Base-by-base conservation (phyloP, 352 stramenopile genomes). In the Pythium sp. region DNA sequence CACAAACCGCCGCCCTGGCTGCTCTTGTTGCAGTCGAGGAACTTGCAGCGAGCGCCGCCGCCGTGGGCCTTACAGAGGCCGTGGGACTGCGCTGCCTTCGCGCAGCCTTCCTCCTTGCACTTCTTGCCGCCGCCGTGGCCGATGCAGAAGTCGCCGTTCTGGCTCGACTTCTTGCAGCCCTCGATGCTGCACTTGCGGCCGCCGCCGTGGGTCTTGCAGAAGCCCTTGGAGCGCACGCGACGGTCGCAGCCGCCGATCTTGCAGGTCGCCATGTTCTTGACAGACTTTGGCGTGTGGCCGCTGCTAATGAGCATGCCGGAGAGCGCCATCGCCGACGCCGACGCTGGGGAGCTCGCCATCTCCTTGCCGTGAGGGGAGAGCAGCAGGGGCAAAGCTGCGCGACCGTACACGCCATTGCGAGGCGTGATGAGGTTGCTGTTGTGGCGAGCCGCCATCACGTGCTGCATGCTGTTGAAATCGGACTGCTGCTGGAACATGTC, bases 91-190 rank as follows among this genome's bases (percentile, higher is more conserved):
- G 88, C 87, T 15, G 88, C 87, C 77, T 96, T 96, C 54, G 85
- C 80, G 68, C 88, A 96, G 4, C 78, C 82, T 0, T 86, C 82
- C 32, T 93, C 77, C 71, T 93, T 94, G 75, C 88, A 95, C 71
- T 94, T 94, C 72, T 93, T 93, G 66, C 88, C 88, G 32, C 88
- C 88, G 54, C 88, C 88, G 73, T 96, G 88, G 61, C 84, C 87
- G 32, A 94, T 96, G 74, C 88, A 96, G 47, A 93, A 94, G 70
- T 93, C 85, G 34, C 87, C 86, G 73, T 93, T 93, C 73, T 95
- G 87, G 64, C 81, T 91, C 68, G 82, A 91, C 75, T 95, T 95
- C 65, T 91, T 91, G 76, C 87, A 96, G 28, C 88, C 88, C 26
- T 91, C 83, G 53, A 93, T 94, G 64, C 79, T 90, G 73, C 87